Base-by-base conservation (phyloP, 192 early-diverging fungal species). In the Podila minutissima region DNA sequence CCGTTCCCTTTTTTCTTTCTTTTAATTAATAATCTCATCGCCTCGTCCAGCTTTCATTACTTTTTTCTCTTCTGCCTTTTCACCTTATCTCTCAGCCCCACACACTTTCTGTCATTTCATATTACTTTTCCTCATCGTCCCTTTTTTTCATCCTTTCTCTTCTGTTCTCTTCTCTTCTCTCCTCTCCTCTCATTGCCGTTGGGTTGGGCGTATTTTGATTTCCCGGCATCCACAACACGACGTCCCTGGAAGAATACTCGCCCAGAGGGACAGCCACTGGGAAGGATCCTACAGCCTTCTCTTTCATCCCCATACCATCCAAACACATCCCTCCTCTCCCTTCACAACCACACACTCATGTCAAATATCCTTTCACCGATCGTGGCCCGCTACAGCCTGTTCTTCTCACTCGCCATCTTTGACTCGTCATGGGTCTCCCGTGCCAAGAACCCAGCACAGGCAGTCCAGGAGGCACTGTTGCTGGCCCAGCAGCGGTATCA, bases 311-410 rank as follows among this genome's bases (percentile, higher is more conserved):
- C 35, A 32, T 28, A 37, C 46, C 41, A 50, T 5, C 1, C 29
- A n/a, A 8, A 65, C 19, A 64, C n/a, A 64, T 1, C 22, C 32
- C 29, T 19, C 32, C n/a, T 5, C 31, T 63, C 61, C 33, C 32
- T 57, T 50, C 67, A 11, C 41, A 12, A 24, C 22, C 22, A 3
- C 38, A 20, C 19, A 33, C 57, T 1, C 49, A 81, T 81, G 76
- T 81, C 76, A 57, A 81, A 81, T 61, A 41, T 81, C 17, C 70
- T 81, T 19, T 31, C 46, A 17, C 76, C 76, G 9, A 67, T 81
- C 20, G 66, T 72, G 37, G 69, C 70, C 46, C 76, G 76, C 38
- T 81, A 81, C 76, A 72, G 76, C 70, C 70, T 81, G 38, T 81
- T 81, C 46, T 81, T 72, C 59, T 69, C 70, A 2, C 46, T 81